Base-by-base conservation (phyloP, 257 asterid genomes). In the Lavandula angustifolia region DNA sequence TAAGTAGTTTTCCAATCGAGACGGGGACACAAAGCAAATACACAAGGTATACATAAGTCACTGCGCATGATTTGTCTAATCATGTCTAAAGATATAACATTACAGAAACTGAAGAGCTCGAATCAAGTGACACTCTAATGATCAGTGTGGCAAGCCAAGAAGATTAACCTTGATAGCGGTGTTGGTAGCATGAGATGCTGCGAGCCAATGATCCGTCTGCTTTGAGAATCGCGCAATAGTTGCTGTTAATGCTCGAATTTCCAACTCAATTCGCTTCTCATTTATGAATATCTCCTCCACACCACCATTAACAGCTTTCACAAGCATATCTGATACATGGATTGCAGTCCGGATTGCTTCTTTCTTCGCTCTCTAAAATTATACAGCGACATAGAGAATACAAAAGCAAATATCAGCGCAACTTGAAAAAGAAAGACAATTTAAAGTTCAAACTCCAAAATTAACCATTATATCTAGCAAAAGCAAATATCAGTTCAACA, bases 151-250 rank as follows among this genome's bases (percentile, higher is more conserved):
- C 1, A 22, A 50, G 14, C n/a, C 49, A 47, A 70, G 49, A 66
- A 40, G 18, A 12, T 71, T 2, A 60, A 92, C 96, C 96, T 92
- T 92, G 71, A 89, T 74, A 51, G 97, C 97, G 7, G 81, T 84
- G 78, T 92, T 88, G 72, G 86, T 73, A 33, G 96, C 78, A 65
- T 76, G 97, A 66, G 99, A 87, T 54, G 87, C 86, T 3, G 87
- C 70, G 31, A 92, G 94, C 99, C 99, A 90, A 70, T 83, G 96
- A 77, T 89, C 94, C 7, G 94, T 85, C 82, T 86, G 97, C 80
- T 82, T 92, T 0, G 86, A 78, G 76, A 84, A 92, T 44, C 77
- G 86, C 62, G 74, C 22, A 73, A 85, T 72, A 9, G 92, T 75
- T 0, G 87, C 78, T 0, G 90, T 70, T 14, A 89, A 59, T 3